phyloP scores from a whole-genome alignment of 345 rosid genomes.

The Combretum micranthum region DNA sequence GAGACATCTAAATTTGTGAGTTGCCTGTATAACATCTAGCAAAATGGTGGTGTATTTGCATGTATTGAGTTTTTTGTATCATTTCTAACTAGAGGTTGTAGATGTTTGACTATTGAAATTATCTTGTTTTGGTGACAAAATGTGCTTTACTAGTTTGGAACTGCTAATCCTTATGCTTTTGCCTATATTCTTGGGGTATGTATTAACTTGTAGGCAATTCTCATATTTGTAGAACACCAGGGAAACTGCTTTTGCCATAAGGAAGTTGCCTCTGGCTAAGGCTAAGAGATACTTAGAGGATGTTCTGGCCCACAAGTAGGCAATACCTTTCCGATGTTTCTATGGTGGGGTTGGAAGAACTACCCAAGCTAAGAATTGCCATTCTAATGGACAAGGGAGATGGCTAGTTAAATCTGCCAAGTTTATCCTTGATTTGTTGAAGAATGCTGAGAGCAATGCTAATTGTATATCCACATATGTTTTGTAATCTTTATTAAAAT shows the following conservation, averaged over 20 bases:
- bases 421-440: conserved; percentile 60
- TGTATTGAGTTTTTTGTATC: too few relatives aligned
- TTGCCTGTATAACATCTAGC: too few relatives aligned
- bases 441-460: conserved; percentile 73
- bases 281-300: conserved; percentile 96
- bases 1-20: conserved; percentile 17
- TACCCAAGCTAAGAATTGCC: conserved; percentile 98
- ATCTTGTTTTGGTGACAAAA: too few relatives aligned
- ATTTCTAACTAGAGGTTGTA: background rate
- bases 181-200: too few relatives aligned
- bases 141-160: too few relatives aligned
- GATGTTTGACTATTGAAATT: too few relatives aligned
- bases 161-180: too few relatives aligned
- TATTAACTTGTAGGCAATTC: too few relatives aligned
- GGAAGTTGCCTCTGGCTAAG: conserved; percentile 79
- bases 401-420: conserved; percentile 95
- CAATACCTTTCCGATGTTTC: conserved; percentile 93
- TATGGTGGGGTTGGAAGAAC: conserved; percentile 99
- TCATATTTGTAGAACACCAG: conserved; percentile 57
- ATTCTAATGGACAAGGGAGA: conserved; percentile 93
- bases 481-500: background rate
- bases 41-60: too few relatives aligned
- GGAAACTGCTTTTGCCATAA: conserved; percentile 81
- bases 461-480: conserved; percentile 29
- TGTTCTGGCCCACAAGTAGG: conserved; percentile 95